These are phyloP conservation scores for Cylindrodendrum hubeiense DNA, from an alignment of 2,329 filamentous ascomycete genomes.

Conservation along the genomic window DNA sequence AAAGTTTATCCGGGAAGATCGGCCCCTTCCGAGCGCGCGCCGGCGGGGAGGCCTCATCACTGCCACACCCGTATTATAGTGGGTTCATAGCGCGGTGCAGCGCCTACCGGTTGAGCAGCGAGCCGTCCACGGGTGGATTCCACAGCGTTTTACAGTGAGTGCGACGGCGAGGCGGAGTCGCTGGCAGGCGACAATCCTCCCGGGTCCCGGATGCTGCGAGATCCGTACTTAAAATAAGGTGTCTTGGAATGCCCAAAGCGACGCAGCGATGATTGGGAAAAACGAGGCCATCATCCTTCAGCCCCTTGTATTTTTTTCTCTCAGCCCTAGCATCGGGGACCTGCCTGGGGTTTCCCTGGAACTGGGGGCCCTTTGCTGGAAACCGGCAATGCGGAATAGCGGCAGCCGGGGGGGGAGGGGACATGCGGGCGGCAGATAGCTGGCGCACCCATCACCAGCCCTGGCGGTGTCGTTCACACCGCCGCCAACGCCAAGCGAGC, in stretches of 20 bases:
- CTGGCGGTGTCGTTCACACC: background rate
- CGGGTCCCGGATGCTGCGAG: background rate
- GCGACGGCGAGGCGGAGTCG: background rate
- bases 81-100: background rate
- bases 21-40: background rate
- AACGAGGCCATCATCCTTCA: background rate
- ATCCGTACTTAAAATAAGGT: slow-evolving; percentile 2
- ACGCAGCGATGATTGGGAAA: background rate
- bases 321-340: slow-evolving; percentile 18
- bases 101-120: background rate
- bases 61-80: background rate
- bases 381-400: slow-evolving; percentile 5
- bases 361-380: background rate
- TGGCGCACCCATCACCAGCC: background rate
- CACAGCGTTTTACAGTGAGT: background rate
- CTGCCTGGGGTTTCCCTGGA: background rate
- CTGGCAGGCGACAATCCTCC: background rate
- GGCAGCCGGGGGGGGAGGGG: no score
- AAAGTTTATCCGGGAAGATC: background rate
- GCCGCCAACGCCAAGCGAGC: background rate
- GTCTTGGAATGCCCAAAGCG: background rate
- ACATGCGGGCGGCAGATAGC: background rate
- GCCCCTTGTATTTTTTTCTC: slow-evolving; percentile 2
- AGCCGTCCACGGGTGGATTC: background rate
- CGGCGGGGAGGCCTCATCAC: background rate